Conservation (phyloP, 2,329 filamentous ascomycete genomes). For the Alternaria viburni region DNA sequence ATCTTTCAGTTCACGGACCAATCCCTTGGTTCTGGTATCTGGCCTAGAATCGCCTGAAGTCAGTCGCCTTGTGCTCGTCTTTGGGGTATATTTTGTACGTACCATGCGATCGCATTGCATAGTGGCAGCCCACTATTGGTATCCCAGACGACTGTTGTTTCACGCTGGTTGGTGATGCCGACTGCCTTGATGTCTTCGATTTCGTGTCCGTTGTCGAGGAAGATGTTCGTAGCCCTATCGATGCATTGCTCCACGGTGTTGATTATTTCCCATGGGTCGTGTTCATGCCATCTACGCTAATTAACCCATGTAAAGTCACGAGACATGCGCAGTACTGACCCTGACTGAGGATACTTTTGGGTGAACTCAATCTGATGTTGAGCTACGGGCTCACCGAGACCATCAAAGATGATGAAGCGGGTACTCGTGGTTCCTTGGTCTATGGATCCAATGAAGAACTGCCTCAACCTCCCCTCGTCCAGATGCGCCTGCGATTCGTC, state of each 20-base stretch:
- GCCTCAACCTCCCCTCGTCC: conserved; percentile 46
- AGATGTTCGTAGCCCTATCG: conserved; percentile 74
- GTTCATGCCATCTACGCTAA: conserved; percentile 79
- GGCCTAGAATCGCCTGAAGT: conserved; percentile 51
- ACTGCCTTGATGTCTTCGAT: conserved; percentile 74
- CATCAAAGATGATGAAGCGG: conserved; percentile 89
- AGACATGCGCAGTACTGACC: conserved; percentile 62
- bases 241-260: conserved; percentile 80
- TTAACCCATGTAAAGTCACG: conserved; percentile 15
- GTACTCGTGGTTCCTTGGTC: conserved; percentile 92
- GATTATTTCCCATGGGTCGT: conserved; percentile 80
- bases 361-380: conserved; percentile 87
- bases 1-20: conserved; percentile 78
- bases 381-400: conserved; percentile 75
- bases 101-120: conserved; percentile 85
- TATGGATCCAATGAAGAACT: conserved; percentile 83
- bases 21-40: conserved; percentile 77
- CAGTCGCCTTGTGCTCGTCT: not conserved
- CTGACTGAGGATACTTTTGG: conserved; percentile 83
- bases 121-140: conserved; percentile 78
- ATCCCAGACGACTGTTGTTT: conserved; percentile 88
- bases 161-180: conserved; percentile 89
- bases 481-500: conserved; percentile 32
- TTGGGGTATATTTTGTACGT: not conserved
- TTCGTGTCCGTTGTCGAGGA: conserved; percentile 72